phyloP scores from a whole-genome alignment of 768 basidiomycete genomes.

The Cystoderma amianthinum region DNA sequence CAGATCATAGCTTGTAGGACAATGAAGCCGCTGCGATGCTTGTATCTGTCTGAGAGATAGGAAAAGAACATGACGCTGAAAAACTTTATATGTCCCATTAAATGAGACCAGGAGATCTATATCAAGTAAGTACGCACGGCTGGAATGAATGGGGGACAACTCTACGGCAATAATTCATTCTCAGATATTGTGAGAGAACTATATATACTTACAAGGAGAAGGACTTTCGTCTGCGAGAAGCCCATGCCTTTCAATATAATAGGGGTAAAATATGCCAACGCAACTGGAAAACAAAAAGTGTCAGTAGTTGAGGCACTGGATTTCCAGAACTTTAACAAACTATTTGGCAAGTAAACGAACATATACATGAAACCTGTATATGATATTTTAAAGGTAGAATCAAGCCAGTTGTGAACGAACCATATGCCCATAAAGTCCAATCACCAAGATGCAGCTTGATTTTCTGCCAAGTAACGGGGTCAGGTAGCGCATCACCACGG shows the following conservation, averaged over 20 bases:
- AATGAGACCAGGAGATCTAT: background rate
- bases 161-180: conserved; percentile 17
- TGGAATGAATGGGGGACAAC: conserved; percentile 37
- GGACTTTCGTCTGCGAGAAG: conserved; percentile 23
- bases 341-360: conserved; percentile 34
- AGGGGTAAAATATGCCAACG: conserved; percentile 38
- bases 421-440: conserved; percentile 41
- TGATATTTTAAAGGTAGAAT: background rate
- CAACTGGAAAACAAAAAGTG: conserved; percentile 19
- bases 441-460: conserved; percentile 31
- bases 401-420: conserved; percentile 13
- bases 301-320: background rate
- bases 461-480: conserved; percentile 27
- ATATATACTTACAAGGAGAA: conserved; percentile 29
- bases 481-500: conserved; percentile 40
- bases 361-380: conserved; percentile 33
- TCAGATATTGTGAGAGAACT: background rate
- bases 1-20: conserved; percentile 28
- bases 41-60: conserved; percentile 36
- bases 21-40: conserved; percentile 35
- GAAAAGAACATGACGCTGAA: conserved; percentile 34
- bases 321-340: conserved; percentile 11
- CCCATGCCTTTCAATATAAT: conserved; percentile 41
- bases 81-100: conserved; percentile 15
- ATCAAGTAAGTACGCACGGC: conserved; percentile 20